These are phyloP conservation scores for Cryptococcus amylolentus DNA, from an alignment of 1,284 basidiomycete genomes.

Conservation along the genomic window DNA sequence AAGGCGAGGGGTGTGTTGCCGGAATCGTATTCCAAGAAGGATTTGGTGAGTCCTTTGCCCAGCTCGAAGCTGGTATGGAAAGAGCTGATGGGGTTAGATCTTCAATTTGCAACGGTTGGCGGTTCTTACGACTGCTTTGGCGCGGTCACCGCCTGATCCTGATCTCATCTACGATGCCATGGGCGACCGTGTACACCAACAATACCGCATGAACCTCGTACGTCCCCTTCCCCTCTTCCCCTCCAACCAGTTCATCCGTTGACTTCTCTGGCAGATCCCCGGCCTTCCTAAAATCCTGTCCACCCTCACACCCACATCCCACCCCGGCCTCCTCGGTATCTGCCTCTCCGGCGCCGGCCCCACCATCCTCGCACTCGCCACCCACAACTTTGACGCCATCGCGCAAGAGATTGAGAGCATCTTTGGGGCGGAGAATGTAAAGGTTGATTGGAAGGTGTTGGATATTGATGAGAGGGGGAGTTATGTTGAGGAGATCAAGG, in stretches of 20 bases:
- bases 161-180: slow-evolving; percentile 97
- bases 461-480: slow-evolving; percentile 50
- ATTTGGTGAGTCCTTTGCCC: slow-evolving; percentile 64
- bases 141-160: slow-evolving; percentile 83
- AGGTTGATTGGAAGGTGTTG: slow-evolving; percentile 58
- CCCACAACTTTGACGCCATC: slow-evolving; percentile 73
- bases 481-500: slow-evolving; percentile 39
- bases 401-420: slow-evolving; percentile 73
- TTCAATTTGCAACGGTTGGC: slow-evolving; percentile 97
- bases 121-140: slow-evolving; percentile 94
- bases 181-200: slow-evolving; percentile 98
- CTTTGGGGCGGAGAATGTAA: slow-evolving; percentile 67
- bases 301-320: slow-evolving; percentile 77
- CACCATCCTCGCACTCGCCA: slow-evolving; percentile 95
- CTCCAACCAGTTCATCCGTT: neutral
- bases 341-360: slow-evolving; percentile 97
- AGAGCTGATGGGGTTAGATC: slow-evolving; percentile 58
- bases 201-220: slow-evolving; percentile 80
- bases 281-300: slow-evolving; percentile 88
- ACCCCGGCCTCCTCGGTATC: slow-evolving; percentile 92
- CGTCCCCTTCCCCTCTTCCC: neutral
- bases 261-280: slow-evolving; percentile 65
- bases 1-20: slow-evolving; percentile 89
- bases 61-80: neutral
- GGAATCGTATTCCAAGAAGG: slow-evolving; percentile 75